Percentiles rank a stretch among this genome's conserved stretches.
Conservation (phyloP, 2,329 filamentous ascomycete genomes). For the Phyllosticta citriasiana region DNA sequence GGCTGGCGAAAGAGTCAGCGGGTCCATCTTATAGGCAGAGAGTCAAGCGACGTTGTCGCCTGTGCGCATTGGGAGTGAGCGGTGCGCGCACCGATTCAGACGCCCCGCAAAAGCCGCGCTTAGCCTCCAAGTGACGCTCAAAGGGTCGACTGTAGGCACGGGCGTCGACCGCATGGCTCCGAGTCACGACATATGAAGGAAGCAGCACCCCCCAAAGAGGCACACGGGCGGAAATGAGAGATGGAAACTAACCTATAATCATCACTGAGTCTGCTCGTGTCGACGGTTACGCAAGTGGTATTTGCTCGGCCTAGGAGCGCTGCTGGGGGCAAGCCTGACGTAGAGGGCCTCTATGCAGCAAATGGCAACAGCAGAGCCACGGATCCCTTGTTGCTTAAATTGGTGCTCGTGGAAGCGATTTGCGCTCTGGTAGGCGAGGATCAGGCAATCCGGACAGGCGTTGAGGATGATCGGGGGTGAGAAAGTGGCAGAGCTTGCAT, state of each 20-base stretch:
- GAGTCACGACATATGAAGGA: not conserved
- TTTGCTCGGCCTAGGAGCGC: not conserved
- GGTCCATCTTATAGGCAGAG: slow-evolving; percentile 5
- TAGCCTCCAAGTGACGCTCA: not conserved
- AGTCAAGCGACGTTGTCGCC: not conserved
- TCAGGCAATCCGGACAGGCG: slow-evolving; percentile 22
- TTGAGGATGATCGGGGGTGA: slow-evolving; percentile 21
- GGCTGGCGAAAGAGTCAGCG: slow-evolving; percentile 23
- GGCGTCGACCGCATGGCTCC: not conserved
- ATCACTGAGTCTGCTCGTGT: slow-evolving; percentile 5
- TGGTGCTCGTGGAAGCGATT: not conserved
- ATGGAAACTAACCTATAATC: slow-evolving; percentile 8
- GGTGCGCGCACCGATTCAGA: not conserved
- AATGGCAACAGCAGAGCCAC: not conserved
- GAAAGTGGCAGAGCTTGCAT: slow-evolving; percentile 21
- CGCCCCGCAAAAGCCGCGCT: not conserved
- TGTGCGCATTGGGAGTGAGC: not conserved
- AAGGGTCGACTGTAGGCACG: not conserved
- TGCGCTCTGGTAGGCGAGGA: slow-evolving; percentile 6
- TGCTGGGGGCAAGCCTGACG: not conserved
- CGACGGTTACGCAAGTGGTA: not conserved
- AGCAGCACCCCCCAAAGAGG: not conserved
- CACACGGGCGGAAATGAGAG: not conserved
- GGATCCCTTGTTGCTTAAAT: slow-evolving; percentile 6
- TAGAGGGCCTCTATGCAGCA: not conserved